Evolutionary conservation across 768 basidiomycete genomes (phyloP).

Genomic region (Leccinum variicolor): DNA sequence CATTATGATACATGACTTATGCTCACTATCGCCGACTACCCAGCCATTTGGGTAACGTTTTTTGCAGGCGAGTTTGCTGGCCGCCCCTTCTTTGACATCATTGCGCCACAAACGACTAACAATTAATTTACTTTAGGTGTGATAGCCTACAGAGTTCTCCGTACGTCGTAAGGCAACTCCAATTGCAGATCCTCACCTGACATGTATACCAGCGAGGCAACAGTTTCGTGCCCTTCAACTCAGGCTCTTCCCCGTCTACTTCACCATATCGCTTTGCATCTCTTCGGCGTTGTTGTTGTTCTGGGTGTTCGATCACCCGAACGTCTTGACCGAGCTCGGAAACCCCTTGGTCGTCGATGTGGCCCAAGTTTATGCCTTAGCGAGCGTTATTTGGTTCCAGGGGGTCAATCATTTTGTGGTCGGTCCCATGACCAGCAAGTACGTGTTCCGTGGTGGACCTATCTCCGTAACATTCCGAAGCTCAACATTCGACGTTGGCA

Average conservation of each 20-base stretch:
- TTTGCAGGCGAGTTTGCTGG: constrained; percentile 46
- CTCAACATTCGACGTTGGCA: neutral
- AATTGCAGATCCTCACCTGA: neutral
- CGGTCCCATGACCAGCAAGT: constrained; percentile 72
- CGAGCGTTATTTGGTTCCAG: constrained; percentile 42
- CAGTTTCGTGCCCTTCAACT: constrained; percentile 76
- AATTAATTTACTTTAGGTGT: constrained; percentile 38
- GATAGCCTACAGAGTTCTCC: constrained; percentile 57
- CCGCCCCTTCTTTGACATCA: neutral
- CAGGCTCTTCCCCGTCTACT: constrained; percentile 73
- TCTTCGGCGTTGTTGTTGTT: constrained; percentile 52
- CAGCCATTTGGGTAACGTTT: constrained; percentile 61
- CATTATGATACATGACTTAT: neutral
- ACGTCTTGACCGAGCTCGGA: constrained; percentile 45
- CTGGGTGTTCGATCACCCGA: constrained; percentile 58
- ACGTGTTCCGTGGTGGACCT: constrained; percentile 20
- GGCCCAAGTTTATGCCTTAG: constrained; percentile 59
- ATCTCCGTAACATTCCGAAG: neutral
- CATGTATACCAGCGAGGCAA: constrained; percentile 48
- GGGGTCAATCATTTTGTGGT: constrained; percentile 64
- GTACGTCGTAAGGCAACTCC: constrained; percentile 33
- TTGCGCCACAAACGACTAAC: neutral
- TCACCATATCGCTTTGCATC: constrained; percentile 53
- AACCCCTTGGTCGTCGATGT: constrained; percentile 56
- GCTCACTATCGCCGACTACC: neutral